These are phyloP conservation scores for Microthlaspi erraticum DNA, from an alignment of 345 rosid genomes.

Conservation along the genomic window DNA sequence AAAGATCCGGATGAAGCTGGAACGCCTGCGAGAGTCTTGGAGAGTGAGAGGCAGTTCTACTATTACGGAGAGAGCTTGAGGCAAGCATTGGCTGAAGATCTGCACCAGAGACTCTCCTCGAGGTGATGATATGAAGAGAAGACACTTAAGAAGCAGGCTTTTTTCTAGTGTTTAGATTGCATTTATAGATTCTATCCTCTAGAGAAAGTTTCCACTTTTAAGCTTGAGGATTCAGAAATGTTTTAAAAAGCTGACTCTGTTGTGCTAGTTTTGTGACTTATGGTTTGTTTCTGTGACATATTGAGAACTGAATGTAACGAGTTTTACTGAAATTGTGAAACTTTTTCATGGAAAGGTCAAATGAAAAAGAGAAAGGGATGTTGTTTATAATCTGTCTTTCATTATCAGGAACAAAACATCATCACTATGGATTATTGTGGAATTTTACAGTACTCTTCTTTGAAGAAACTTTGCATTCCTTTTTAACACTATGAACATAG, in stretches of 20 bases:
- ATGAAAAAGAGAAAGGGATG: conserved; percentile 6
- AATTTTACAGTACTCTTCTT: neutral
- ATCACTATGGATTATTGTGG: neutral
- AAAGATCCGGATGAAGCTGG: conserved; percentile 91
- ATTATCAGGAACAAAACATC: conserved; percentile 4
- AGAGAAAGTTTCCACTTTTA: conserved; percentile 17
- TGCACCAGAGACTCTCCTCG: conserved; percentile 90
- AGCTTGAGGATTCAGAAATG: conserved; percentile 16
- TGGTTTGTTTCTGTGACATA: neutral
- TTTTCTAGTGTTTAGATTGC: conserved; percentile 26
- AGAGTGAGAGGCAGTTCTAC: conserved; percentile 79
- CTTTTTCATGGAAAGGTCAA: neutral
- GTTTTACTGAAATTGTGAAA: conserved; percentile 13
- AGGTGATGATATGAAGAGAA: conserved; percentile 53
- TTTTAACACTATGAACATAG: conserved; percentile 37
- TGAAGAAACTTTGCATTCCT: conserved; percentile 12
- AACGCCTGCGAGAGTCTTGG: conserved; percentile 66
- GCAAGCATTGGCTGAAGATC: conserved; percentile 92
- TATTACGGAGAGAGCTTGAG: conserved; percentile 85
- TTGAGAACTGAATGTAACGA: conserved; percentile 14
- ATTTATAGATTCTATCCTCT: conserved; percentile 16
- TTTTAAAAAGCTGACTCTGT: conserved; percentile 13
- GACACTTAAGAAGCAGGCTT: conserved; percentile 15
- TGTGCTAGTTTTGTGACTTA: conserved; percentile 22
- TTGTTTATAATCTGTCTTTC: conserved; percentile 3